Conservation (phyloP, 495 filamentous ascomycete genomes). For the Delitschia confertaspora region DNA sequence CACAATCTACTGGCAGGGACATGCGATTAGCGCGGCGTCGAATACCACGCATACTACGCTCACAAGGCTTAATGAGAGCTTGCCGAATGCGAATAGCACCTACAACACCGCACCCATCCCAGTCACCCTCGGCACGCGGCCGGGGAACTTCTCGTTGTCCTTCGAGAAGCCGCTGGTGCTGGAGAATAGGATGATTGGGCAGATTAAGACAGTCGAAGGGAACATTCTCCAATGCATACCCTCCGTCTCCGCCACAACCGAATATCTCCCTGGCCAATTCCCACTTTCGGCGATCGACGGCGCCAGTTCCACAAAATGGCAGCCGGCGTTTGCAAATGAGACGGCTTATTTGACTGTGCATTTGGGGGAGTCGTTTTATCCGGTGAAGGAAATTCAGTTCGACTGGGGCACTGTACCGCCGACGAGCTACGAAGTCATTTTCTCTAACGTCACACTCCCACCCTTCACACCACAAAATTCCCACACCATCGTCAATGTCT, state of each 20-base stretch:
- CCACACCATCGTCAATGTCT: conserved; percentile 16
- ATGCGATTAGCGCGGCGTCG: conserved; percentile 51
- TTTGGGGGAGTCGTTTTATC: conserved; percentile 31
- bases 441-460: conserved; percentile 39
- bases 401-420: conserved; percentile 62
- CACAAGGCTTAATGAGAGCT: conserved; percentile 34
- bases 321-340: conserved; percentile 45
- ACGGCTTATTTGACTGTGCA: conserved; percentile 44
- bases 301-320: conserved; percentile 62
- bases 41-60: conserved; percentile 61
- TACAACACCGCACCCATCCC: conserved; percentile 46
- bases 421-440: conserved; percentile 44
- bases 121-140: conserved; percentile 36
- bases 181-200: conserved; percentile 47
- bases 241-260: conserved; percentile 38
- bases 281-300: conserved; percentile 64
- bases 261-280: conserved; percentile 60
- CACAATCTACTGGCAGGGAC: conserved; percentile 62
- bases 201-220: conserved; percentile 39
- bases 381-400: conserved; percentile 49
- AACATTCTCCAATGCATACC: conserved; percentile 64
- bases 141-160: conserved; percentile 39
- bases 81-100: conserved; percentile 31
- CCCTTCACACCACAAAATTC: background rate
- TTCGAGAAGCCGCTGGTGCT: conserved; percentile 46